Base-by-base conservation (phyloP, 2,329 filamentous ascomycete species). In the Pseudogymnoascus destructans region DNA sequence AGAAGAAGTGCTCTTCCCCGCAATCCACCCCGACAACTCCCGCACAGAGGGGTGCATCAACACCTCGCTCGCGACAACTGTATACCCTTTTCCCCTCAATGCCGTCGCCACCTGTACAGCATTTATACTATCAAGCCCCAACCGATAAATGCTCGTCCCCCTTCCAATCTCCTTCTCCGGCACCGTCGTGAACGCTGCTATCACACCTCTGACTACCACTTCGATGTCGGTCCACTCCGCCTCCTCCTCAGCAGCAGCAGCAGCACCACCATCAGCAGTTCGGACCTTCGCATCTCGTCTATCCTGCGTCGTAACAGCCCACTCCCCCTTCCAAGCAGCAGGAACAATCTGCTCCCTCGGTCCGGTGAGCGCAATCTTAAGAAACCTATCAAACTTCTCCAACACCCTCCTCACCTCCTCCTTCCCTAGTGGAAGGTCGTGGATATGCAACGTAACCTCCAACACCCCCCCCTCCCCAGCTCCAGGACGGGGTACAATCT, bases 51-150 rank as follows among this genome's bases (percentile, higher is more conserved):
- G 75, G 59, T 75, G 76, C 65, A 87, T 83, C 58, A 96, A 78
- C 11, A 96, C 82, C 68, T 95, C 87, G 1, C 82, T 79, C 0
- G 87, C 83, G 1, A 82, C 81, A 0, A 90, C 70, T 1, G 69
- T 66, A 36, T 82, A 73, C 0, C 82, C 83, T 15, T 77, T 66
- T 36, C 76, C 78, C 15, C 85, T 81, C 13, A 96, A 73, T 23
- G 77, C 73, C 1, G 81, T 77, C 0, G 89, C 87, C 8, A 95
- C 75, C 66, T 95, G 90, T 4, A 85, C 78, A 0, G 89, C 87
- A 61, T 86, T 91, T 66, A 97, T 93, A 68, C 91, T 96, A 70
- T 96, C 91, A 3, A 96, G 74, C 0, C 92, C 92, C n/a, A 95
- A 79, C 59, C 86, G 83, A 65, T 92, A 95, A 55, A 97, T 89